Evolutionary conservation across 2,329 filamentous ascomycete species (phyloP), one percentile per base, ranked within the genome.

Genomic region (Hymenoscyphus linearis): DNA sequence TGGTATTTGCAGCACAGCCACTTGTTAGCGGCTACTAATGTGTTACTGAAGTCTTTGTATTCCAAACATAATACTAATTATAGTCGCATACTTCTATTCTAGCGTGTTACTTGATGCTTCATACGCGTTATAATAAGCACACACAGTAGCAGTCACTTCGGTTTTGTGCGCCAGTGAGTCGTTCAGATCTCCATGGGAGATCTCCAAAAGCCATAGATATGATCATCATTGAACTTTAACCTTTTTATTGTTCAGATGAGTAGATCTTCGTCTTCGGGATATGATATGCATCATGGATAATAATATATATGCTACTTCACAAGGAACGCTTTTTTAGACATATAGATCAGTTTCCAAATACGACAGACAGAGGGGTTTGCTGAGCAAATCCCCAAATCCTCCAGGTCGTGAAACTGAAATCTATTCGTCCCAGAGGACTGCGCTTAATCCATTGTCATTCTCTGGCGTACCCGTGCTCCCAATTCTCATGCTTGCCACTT

Each of bases 391-490:
- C 14, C 35, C 14, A 12, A 25, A 12, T 35, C 16, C 5, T 18
- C 7, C 13, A 22, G 4, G 4, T 22, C 52, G 12, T 50, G n/a
- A 25, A 13, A 22, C 22, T 10, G 9, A 47, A 12, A 34, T 56
- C 63, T 74, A 80, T 68, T 82, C 78, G 31, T 76, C 72, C 79
- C 79, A 82, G 3, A 79, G 70, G 5, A 82, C 78, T 40, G 74
- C 75, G 55, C 78, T 80, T 35, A 82, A 64, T 0, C 80, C 80
- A 60, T 81, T 77, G 67, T 80, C 78, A 59, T 79, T 72, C 31
- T 77, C 75, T 9, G 74, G 70, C 1, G 68, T 72, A 0, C 79
- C 79, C 5, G 72, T 72, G 35, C 68, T 71, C 1, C 76, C 77
- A 22, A 82, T 74, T 55, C 71, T 69, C 37, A 80, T 54, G 36